Conservation (phyloP, 2,329 filamentous ascomycete species). For the Magnaporthiopsis rhizophila region DNA sequence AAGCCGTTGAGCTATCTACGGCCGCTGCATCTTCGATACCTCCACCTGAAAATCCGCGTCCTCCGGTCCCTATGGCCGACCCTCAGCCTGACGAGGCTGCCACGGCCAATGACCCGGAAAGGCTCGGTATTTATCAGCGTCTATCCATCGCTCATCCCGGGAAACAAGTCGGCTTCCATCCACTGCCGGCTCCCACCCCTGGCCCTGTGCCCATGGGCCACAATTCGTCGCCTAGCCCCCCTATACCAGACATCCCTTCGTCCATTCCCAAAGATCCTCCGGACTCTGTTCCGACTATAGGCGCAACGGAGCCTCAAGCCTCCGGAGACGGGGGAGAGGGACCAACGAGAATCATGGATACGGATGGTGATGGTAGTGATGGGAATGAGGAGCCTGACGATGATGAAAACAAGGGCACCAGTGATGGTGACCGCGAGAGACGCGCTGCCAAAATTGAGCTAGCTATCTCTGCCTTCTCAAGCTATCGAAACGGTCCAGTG, state of each 20-base stretch:
- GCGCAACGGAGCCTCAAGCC: background rate
- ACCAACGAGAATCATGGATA: background rate
- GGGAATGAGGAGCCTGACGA: background rate
- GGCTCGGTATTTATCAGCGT: background rate
- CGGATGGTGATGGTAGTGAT: background rate
- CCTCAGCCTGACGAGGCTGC: background rate
- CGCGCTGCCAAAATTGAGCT: background rate
- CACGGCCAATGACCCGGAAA: background rate
- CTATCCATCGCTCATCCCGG: background rate
- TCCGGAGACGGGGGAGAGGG: too few relatives aligned
- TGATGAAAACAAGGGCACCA: background rate
- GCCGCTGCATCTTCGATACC: too few relatives aligned
- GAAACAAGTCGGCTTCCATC: background rate
- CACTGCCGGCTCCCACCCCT: too few relatives aligned
- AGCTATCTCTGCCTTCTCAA: background rate
- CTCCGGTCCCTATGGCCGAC: too few relatives aligned
- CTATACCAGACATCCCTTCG: background rate
- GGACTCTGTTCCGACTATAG: background rate
- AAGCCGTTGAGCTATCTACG: background rate
- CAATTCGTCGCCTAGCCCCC: background rate
- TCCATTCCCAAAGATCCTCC: background rate
- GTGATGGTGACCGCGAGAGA: background rate
- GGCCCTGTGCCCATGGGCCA: background rate
- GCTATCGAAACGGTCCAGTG: background rate
- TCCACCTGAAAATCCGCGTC: background rate